phyloP scores from a whole-genome alignment of 305 asterid genomes.

The Plantago coronopus region DNA sequence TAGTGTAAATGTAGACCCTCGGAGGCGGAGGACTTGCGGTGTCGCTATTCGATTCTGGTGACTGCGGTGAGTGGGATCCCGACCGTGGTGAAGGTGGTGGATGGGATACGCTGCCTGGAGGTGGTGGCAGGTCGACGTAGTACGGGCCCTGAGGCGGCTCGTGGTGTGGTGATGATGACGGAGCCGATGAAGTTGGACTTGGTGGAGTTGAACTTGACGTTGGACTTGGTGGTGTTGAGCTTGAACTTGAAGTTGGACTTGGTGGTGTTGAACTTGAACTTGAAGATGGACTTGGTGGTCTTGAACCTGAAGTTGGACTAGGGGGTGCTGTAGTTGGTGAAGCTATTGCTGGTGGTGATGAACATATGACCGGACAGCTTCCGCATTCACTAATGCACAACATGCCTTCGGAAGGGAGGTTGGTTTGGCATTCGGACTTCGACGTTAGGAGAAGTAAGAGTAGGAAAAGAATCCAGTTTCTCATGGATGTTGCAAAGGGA shows the following conservation, averaged over 20 bases:
- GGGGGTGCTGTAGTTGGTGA: conserved; percentile 24
- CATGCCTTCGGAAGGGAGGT: conserved; percentile 25
- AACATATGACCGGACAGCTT: conserved; percentile 59
- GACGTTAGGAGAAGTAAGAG: conserved; percentile 24
- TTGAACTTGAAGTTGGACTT: conserved; percentile 9
- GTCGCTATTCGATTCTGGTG: conserved; percentile 15
- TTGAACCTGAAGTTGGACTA: not conserved
- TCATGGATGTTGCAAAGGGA: conserved; percentile 21
- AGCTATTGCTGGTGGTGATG: conserved; percentile 34
- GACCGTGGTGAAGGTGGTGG: conserved; percentile 42
- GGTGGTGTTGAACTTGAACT: conserved; percentile 27
- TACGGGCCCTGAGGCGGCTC: conserved; percentile 33
- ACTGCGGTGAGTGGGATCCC: not conserved
- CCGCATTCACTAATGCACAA: conserved; percentile 58
- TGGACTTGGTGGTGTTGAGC: conserved; percentile 8
- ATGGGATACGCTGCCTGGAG: conserved; percentile 21
- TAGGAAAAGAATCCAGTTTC: conserved; percentile 23
- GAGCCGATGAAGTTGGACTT: conserved; percentile 10
- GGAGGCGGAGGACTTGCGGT: conserved; percentile 34
- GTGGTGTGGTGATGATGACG: conserved; percentile 27
- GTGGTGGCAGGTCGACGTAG: conserved; percentile 35
- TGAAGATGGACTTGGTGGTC: conserved; percentile 28
- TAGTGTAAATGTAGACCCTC: conserved; percentile 26
- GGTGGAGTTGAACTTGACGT: conserved; percentile 24
- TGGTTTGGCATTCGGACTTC: conserved; percentile 26